Evolutionary conservation across 2,329 filamentous ascomycete species (phyloP).

Genomic region (Ascochyta koolunga): DNA sequence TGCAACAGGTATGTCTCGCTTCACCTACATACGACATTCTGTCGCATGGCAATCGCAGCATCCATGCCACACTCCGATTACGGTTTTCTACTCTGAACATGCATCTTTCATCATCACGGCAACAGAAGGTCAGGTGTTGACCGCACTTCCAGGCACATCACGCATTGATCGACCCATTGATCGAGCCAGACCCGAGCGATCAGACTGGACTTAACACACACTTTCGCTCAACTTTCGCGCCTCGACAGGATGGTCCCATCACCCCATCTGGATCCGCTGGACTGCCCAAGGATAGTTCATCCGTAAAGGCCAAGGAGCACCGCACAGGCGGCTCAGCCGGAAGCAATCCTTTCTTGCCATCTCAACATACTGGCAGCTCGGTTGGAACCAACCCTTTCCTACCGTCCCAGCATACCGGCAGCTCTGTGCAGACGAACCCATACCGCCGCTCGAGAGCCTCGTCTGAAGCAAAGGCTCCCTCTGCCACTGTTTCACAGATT

Average conservation of each 20-base stretch:
- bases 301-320: slow-evolving; percentile 6
- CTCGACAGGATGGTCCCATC: slow-evolving; percentile 34
- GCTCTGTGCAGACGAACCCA: slow-evolving; percentile 52
- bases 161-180: slow-evolving; percentile 73
- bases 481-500: slow-evolving; percentile 21
- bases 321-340: slow-evolving; percentile 31
- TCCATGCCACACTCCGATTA: background rate
- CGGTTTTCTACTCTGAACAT: background rate
- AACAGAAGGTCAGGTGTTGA: background rate
- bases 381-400: slow-evolving; percentile 34
- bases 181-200: slow-evolving; percentile 69
- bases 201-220: slow-evolving; percentile 69
- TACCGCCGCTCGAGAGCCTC: slow-evolving; percentile 48
- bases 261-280: slow-evolving; percentile 41
- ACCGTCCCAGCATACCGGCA: slow-evolving; percentile 43
- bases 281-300: slow-evolving; percentile 23
- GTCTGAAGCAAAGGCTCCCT: slow-evolving; percentile 36
- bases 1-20: slow-evolving; percentile 9
- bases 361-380: slow-evolving; percentile 28
- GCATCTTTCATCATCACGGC: no score
- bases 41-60: background rate
- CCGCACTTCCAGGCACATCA: slow-evolving; percentile 61
- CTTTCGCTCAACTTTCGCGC: slow-evolving; percentile 56
- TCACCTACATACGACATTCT: background rate
- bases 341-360: slow-evolving; percentile 33